phyloP scores from a whole-genome alignment of 2,329 filamentous ascomycete species.

The Pleurostoma richardsiae region DNA sequence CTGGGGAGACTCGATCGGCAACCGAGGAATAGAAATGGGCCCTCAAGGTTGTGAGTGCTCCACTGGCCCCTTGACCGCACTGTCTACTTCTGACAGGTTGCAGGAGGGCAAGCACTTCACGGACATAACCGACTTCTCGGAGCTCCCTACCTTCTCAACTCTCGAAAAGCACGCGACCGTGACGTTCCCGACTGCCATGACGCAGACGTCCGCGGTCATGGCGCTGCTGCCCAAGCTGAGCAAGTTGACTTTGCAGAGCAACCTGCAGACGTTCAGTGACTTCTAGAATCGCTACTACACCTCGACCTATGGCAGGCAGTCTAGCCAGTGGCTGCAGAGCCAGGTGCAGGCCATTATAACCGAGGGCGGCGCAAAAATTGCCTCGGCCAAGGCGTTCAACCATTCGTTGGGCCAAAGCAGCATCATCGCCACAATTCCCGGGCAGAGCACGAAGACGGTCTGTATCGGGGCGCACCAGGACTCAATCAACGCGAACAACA shows the following conservation, averaged over 20 bases:
- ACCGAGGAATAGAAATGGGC: neutral
- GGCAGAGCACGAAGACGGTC: conserved; percentile 75
- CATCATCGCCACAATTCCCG: conserved; percentile 88
- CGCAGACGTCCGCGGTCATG: conserved; percentile 49
- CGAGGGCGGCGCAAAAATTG: conserved; percentile 63
- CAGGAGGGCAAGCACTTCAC: conserved; percentile 86
- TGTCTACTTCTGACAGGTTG: neutral
- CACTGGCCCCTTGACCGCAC: neutral
- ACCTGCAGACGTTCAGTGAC: conserved; percentile 62
- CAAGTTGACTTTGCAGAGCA: conserved; percentile 40
- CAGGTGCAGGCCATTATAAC: conserved; percentile 70
- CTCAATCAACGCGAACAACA: conserved; percentile 66
- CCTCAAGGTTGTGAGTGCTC: neutral
- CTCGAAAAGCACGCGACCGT: conserved; percentile 23
- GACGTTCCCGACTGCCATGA: conserved; percentile 57
- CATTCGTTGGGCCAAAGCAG: conserved; percentile 88
- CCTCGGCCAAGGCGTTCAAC: conserved; percentile 66
- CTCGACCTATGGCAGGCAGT: conserved; percentile 73
- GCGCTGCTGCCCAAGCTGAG: conserved; percentile 64
- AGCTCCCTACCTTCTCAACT: conserved; percentile 49
- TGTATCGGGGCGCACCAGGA: conserved; percentile 92
- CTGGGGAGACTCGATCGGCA: neutral
- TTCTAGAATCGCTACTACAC: conserved; percentile 76
- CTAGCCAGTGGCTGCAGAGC: conserved; percentile 78
- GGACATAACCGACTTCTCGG: conserved; percentile 77